Base-by-base conservation (phyloP, 495 filamentous ascomycete genomes). In the Lindgomyces ingoldianus region DNA sequence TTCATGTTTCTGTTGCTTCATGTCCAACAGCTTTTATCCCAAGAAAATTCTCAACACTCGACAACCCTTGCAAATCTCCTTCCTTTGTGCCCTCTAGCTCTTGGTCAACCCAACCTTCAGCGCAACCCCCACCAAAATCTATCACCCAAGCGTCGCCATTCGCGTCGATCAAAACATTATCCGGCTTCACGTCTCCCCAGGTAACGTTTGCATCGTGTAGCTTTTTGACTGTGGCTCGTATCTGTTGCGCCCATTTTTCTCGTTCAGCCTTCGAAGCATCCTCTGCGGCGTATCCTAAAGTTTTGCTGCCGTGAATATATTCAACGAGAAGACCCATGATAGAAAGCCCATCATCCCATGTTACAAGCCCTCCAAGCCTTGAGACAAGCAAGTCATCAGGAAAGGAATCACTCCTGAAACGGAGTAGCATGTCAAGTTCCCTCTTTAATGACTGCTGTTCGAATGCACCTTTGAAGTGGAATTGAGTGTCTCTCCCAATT, bases 171-270 rank as follows among this genome's bases (percentile, higher is more conserved):
- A 82, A 57, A 42, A 81, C 71, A 65, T 82, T 81, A n/a, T 64
- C 73, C 9, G 76, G 63, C 67, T 80, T 81, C 36, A 65, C 78
- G 69, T 81, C 79, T 39, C 81, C 80, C 79, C 77, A 82, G 30
- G 79, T 42, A 56, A 80, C 62, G 18, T 72, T 73, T 39, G 65
- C 54, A 29, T 66, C 59, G 57, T 80, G 77, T 1, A 80, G 69
- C 30, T 61, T 16, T 36, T 22, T 41, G 49, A 63, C 24, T n/a
- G 21, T 63, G 11, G 60, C 14, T 29, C 21, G 27, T 25, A 63
- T 36, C 24, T 63, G 60, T 18, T 18, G 6, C 39, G 27, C 60
- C 60, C 60, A 63, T 36, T 63, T 63, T 47, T 47, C 44, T 21
- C 44, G 44, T 29, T 61, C 49, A 29, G 49, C 12, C 49, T 9